Evolutionary conservation across 1,139 yeast genomes (phyloP).

Genomic region (Debaryomyces nepalensis): DNA sequence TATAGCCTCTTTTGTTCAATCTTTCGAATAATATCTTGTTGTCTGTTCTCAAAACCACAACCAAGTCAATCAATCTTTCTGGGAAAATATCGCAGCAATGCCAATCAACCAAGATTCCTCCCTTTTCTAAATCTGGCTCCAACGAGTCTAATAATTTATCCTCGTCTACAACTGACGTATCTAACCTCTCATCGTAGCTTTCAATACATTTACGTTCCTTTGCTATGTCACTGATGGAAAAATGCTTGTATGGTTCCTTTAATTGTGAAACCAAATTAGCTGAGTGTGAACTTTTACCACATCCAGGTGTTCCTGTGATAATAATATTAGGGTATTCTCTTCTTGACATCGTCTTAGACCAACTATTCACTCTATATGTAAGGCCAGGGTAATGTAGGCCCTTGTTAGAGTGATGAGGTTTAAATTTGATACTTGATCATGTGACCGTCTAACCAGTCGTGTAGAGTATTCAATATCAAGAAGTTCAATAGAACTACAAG

Average conservation of each 20-base stretch:
- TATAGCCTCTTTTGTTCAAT: conserved; percentile 72
- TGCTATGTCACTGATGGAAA: conserved; percentile 81
- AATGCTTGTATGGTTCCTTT: conserved; percentile 53
- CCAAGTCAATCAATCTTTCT: conserved; percentile 87
- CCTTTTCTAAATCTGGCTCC: conserved; percentile 76
- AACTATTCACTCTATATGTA: background rate
- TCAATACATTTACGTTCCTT: conserved; percentile 76
- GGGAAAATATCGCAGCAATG: conserved; percentile 97
- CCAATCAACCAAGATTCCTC: conserved; percentile 94
- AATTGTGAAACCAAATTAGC: conserved; percentile 60
- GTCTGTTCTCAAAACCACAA: conserved; percentile 83
- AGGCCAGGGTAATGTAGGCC: too few relatives aligned
- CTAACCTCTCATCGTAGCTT: conserved; percentile 83
- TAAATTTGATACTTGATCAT: background rate
- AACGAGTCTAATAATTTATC: conserved; percentile 81
- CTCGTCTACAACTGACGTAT: conserved; percentile 89
- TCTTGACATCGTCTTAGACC: conserved; percentile 26
- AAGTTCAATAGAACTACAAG: conserved; percentile 1
- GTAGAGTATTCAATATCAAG: conserved; percentile 8
- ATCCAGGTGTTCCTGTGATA: conserved; percentile 96
- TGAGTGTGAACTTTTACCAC: conserved; percentile 92
- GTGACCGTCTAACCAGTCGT: conserved; percentile 5
- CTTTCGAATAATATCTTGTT: conserved; percentile 76
- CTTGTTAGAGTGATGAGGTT: conserved; percentile 7
- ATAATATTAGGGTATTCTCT: conserved; percentile 76